Conservation (phyloP, 768 basidiomycete species). For the Serendipita sp. region DNA sequence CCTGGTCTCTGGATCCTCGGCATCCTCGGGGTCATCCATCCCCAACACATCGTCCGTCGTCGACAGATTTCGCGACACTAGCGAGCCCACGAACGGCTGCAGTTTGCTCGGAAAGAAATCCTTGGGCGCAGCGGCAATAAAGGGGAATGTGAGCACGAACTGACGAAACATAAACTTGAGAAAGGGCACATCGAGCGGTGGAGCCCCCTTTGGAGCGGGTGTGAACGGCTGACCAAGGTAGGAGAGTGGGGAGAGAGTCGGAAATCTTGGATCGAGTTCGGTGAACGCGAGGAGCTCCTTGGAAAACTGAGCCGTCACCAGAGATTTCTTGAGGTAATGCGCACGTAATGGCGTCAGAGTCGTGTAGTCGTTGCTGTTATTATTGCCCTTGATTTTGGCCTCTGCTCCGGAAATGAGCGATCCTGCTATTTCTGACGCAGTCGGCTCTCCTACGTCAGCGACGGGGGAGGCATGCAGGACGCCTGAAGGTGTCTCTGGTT, state of each 20-base stretch:
- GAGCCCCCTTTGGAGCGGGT: slow-evolving; percentile 43
- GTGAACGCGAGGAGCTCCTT: slow-evolving; percentile 61
- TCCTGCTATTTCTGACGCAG: background rate
- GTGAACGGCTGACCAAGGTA: slow-evolving; percentile 82
- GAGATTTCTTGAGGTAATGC: slow-evolving; percentile 95
- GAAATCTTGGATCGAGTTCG: slow-evolving; percentile 25
- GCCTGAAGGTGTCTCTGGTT: background rate
- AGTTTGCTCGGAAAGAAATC: slow-evolving; percentile 90
- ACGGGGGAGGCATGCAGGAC: background rate
- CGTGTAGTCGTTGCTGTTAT: background rate
- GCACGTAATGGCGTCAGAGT: slow-evolving; percentile 75
- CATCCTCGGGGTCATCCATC: slow-evolving; percentile 17
- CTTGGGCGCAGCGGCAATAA: slow-evolving; percentile 75
- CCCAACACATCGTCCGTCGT: slow-evolving; percentile 33
- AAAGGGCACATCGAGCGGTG: slow-evolving; percentile 64
- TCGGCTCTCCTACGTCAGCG: background rate
- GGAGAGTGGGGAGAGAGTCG: slow-evolving; percentile 52
- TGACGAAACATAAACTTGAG: slow-evolving; percentile 81
- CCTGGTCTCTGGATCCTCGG: slow-evolving; percentile 37
- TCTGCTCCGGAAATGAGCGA: too few relatives aligned
- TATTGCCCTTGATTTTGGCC: too few relatives aligned
- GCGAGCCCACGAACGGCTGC: slow-evolving; percentile 79
- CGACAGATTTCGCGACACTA: slow-evolving; percentile 66
- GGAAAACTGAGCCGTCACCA: slow-evolving; percentile 72
- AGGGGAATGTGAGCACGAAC: slow-evolving; percentile 89